Evolutionary conservation across 495 filamentous ascomycete species (phyloP), one percentile per base, ranked within the genome.

Genomic region (Penicillium egyptiacum): DNA sequence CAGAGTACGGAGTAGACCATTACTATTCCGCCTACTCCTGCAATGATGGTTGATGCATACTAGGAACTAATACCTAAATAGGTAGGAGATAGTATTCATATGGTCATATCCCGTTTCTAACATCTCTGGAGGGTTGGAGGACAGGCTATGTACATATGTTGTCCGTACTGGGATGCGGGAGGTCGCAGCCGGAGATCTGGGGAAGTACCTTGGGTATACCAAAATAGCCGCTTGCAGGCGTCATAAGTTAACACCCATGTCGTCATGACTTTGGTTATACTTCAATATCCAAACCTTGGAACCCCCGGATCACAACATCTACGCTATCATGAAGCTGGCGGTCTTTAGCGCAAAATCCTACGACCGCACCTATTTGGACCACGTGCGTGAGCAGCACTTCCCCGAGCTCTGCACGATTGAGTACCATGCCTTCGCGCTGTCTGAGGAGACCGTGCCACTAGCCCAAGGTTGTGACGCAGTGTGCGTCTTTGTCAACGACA

Each of bases 401-500:
- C 8, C 64, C 49, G 31, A 57, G 53, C 60, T 73, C 33, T 66
- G 75, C 64, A 58, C 71, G 35, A 69, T 84, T 47, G 63, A 70
- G 59, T 84, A 77, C 64, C 83, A 86, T 70, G 70, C 80, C 50
- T 84, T 85, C 62, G 57, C 83, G 9, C 75, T 87, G 1, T 74
- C 71, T n/a, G 43, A 68, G 44, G 75, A 84, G 23, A 89, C 86
- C 9, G 82, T 76, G 1, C 53, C 80, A 2, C 76, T 88, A 20
- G 83, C 83, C 2, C 57, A 65, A 10, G 80, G 70, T 54, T 73
- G 79, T 57, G 70, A 76, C 35, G 87, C 86, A 53, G 75, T 89
- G 50, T 88, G 86, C 72, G 84, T 84, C 66, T 89, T 89, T 67
- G 87, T 89, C 55, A 89, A 89, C 73, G 86, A 89, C 71, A 72